Conservation (phyloP, 345 rosid species). For the Eutrema heterophyllum region DNA sequence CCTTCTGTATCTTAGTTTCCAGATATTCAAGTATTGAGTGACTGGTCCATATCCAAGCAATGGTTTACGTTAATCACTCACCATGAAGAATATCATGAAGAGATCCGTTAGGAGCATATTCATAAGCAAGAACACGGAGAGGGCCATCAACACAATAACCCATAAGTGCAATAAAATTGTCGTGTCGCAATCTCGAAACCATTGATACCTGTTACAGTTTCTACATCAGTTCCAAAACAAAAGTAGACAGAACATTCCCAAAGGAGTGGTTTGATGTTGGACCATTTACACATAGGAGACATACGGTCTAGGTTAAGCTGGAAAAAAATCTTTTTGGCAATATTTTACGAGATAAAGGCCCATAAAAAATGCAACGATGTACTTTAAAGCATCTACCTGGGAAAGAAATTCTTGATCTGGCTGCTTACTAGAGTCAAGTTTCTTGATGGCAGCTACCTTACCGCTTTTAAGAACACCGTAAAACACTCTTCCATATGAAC, state of each 20-base stretch:
- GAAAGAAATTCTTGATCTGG: conserved; percentile 84
- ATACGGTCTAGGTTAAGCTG: background rate
- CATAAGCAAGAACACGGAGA: conserved; percentile 78
- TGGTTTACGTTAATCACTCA: conserved; percentile 20
- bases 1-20: background rate
- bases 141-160: conserved; percentile 82
- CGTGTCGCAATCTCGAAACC: conserved; percentile 77
- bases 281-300: background rate
- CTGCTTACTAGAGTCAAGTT: conserved; percentile 84
- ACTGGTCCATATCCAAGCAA: background rate
- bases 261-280: background rate
- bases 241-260: background rate
- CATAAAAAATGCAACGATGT: background rate
- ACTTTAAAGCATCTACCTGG: conserved; percentile 42
- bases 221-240: background rate
- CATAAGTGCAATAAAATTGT: conserved; percentile 61
- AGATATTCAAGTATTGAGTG: background rate
- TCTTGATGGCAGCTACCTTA: conserved; percentile 66
- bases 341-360: background rate
- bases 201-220: conserved; percentile 54
- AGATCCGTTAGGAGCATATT: conserved; percentile 84
- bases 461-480: conserved; percentile 61
- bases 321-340: too few species aligned
- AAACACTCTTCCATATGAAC: conserved; percentile 88
- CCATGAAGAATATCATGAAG: conserved; percentile 89